Conservation (phyloP, 1,139 yeast genomes). For the Debaryomycetaceae sp. region DNA sequence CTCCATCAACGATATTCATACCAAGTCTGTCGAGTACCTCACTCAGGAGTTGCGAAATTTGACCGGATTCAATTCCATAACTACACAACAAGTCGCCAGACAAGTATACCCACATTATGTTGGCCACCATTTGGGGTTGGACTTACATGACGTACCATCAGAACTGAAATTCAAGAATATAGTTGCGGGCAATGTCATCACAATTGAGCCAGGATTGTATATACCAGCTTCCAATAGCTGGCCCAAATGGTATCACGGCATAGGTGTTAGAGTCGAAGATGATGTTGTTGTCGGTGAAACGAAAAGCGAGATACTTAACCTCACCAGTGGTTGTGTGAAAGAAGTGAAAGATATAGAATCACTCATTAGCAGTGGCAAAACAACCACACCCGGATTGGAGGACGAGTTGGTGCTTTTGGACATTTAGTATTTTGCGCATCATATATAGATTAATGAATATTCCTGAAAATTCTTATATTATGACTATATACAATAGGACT, state of each 20-base stretch:
- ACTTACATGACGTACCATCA: conserved; percentile 80
- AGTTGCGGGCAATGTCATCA: conserved; percentile 68
- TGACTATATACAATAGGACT: neutral
- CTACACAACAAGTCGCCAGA: conserved; percentile 49
- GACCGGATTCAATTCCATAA: conserved; percentile 56
- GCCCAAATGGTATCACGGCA: conserved; percentile 80
- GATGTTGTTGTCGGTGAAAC: conserved; percentile 73
- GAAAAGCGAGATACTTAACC: conserved; percentile 48
- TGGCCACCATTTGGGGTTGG: conserved; percentile 93
- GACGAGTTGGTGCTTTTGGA: conserved; percentile 47
- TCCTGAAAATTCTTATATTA: neutral
- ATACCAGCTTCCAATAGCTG: conserved; percentile 66
- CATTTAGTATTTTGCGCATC: conserved; percentile 18
- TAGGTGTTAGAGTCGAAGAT: conserved; percentile 95
- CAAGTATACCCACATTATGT: conserved; percentile 86
- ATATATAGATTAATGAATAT: conserved; percentile 1
- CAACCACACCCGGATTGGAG: conserved; percentile 45
- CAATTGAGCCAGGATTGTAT: conserved; percentile 94
- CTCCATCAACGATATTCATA: conserved; percentile 76
- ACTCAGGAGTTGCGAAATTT: conserved; percentile 64
- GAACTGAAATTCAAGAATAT: conserved; percentile 51
- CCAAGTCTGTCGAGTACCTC: conserved; percentile 56
- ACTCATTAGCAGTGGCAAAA: conserved; percentile 50
- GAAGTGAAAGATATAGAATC: conserved; percentile 78
- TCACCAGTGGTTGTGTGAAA: conserved; percentile 81